Evolutionary conservation across 129 eudicot species (phyloP).

Genomic region (Pittosporum tobira): DNA sequence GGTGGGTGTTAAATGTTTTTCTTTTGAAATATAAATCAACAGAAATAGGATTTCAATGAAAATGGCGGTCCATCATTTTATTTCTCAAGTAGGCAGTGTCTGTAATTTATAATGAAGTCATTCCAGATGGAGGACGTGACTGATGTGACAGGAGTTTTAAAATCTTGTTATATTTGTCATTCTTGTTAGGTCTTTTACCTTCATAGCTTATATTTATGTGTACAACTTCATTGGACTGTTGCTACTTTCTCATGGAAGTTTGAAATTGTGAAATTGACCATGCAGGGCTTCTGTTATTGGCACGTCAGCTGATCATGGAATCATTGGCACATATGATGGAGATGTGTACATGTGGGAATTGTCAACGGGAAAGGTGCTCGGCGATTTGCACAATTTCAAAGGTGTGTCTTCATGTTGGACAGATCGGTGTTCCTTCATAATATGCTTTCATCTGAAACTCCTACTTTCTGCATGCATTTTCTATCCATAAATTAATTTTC

Average conservation of each 20-base stretch:
- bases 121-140: neutral
- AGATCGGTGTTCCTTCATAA: neutral
- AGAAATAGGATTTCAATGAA: neutral
- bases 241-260: conserved; percentile 1
- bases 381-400: conserved; percentile 36
- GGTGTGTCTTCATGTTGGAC: conserved; percentile 30
- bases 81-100: neutral
- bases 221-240: too few species aligned
- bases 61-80: neutral
- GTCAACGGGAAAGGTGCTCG: conserved; percentile 56
- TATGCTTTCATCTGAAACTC: neutral
- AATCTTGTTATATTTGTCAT: too few species aligned
- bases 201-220: too few species aligned
- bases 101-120: neutral
- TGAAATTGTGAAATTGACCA: conserved; percentile 7
- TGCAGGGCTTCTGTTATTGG: conserved; percentile 62
- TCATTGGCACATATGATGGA: conserved; percentile 59
- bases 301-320: conserved; percentile 68
- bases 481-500: neutral
- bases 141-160: neutral
- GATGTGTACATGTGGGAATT: conserved; percentile 72
- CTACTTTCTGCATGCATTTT: neutral
- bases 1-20: neutral
- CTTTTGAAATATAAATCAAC: too few species aligned
- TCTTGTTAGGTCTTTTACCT: too few species aligned